phyloP scores from a whole-genome alignment of 345 rosid genomes.

The Erysimum cheiranthoides region DNA sequence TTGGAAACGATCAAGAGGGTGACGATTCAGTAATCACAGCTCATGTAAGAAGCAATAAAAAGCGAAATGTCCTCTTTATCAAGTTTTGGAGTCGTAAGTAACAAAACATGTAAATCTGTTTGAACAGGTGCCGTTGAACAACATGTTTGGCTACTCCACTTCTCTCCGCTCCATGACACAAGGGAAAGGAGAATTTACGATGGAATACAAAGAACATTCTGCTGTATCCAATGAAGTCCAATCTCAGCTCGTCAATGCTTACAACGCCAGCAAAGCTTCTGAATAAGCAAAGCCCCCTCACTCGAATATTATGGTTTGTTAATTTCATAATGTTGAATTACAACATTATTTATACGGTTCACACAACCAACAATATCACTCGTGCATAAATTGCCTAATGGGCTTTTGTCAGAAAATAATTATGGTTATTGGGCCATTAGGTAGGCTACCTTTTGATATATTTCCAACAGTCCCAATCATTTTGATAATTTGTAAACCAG shows the following conservation, averaged over 20 bases:
- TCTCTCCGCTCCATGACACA: conserved; percentile 98
- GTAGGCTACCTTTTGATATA: background rate
- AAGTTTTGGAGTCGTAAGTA: conserved; percentile 3
- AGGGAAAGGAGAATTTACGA: conserved; percentile 98
- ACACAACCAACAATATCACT: conserved; percentile 2
- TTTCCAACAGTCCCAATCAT: background rate
- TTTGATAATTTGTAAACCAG: background rate
- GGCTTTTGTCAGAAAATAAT: conserved; percentile 4
- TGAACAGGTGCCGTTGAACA: conserved; percentile 89
- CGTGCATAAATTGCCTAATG: conserved; percentile 12
- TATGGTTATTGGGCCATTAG: background rate
- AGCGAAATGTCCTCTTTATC: background rate
- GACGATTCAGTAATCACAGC: conserved; percentile 87
- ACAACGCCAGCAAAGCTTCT: conserved; percentile 63
- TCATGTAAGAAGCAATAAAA: conserved; percentile 55
- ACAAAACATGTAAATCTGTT: background rate
- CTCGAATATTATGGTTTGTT: conserved; percentile 3
- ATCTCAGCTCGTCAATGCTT: conserved; percentile 72
- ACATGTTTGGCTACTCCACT: conserved; percentile 99
- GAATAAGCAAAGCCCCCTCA: conserved; percentile 43
- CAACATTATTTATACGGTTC: conserved; percentile 40
- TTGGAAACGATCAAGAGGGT: conserved; percentile 97
- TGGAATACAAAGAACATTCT: conserved; percentile 97
- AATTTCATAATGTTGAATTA: conserved; percentile 4
- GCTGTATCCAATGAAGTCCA: conserved; percentile 94